Evolutionary conservation across 441 rosid genomes (phyloP).

Genomic region (Populus trichocarpa): DNA sequence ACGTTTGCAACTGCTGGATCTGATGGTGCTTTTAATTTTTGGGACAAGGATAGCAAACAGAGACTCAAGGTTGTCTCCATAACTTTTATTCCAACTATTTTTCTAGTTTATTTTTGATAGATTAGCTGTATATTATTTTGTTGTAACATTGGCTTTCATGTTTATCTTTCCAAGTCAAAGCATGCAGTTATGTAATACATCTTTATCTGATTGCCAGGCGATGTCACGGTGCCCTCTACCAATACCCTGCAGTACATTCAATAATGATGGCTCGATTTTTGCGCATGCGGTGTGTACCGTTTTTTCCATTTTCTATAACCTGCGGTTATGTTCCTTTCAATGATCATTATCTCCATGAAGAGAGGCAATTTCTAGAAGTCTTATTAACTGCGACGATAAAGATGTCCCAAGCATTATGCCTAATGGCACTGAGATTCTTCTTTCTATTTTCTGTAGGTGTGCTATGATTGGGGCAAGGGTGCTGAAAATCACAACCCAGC

Average conservation of each 20-base stretch:
- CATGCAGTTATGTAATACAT: background rate
- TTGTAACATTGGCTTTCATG: background rate
- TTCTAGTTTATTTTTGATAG: background rate
- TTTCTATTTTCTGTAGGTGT: conserved; percentile 43
- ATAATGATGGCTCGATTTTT: conserved; percentile 83
- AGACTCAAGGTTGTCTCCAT: conserved; percentile 68
- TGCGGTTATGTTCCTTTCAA: background rate
- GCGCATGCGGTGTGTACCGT: conserved; percentile 67
- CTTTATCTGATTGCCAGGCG: conserved; percentile 54
- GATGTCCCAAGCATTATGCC: background rate
- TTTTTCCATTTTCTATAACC: background rate
- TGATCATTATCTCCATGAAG: background rate
- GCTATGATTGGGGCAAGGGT: conserved; percentile 98
- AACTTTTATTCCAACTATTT: background rate
- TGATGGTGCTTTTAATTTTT: conserved; percentile 94
- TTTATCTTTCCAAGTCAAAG: background rate
- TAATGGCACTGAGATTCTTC: background rate
- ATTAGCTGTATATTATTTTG: background rate
- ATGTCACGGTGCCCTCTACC: conserved; percentile 84
- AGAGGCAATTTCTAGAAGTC: background rate
- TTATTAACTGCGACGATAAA: background rate
- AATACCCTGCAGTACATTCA: conserved; percentile 84
- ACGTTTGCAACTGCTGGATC: conserved; percentile 98
- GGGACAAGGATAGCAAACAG: conserved; percentile 99
- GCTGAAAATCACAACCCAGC: conserved; percentile 99